These are phyloP conservation scores for Trichoderma asperelloides DNA, from an alignment of 495 filamentous ascomycete genomes.

Conservation along the genomic window DNA sequence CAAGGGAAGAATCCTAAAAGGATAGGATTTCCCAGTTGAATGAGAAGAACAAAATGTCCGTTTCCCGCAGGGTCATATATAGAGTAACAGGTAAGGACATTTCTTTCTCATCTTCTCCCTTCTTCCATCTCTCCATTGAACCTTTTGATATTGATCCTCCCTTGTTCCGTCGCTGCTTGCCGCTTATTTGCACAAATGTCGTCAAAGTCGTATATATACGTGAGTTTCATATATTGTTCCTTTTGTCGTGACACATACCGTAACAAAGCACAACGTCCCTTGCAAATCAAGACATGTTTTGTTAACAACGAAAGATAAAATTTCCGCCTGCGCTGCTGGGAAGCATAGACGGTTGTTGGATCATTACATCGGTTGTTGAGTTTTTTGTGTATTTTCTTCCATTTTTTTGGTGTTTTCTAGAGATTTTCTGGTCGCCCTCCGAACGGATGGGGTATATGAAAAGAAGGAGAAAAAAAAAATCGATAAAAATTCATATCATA, in stretches of 20 bases:
- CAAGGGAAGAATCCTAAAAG: neutral
- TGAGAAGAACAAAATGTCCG: neutral
- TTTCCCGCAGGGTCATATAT: neutral
- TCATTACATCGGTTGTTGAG: neutral
- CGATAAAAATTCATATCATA: conserved; percentile 3
- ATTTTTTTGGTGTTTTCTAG: neutral
- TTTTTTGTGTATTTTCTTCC: conserved; percentile 4
- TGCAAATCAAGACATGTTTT: neutral
- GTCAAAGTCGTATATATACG: conserved; percentile 8
- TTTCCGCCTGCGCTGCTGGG: neutral
- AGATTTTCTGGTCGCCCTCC: neutral
- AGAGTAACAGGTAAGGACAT: neutral
- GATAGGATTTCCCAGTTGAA: neutral
- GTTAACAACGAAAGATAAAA: conserved; percentile 2
- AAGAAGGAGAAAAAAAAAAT: neutral
- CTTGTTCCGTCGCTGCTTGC: neutral
- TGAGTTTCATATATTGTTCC: conserved; percentile 7
- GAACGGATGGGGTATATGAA: conserved; percentile 1
- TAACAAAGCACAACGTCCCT: neutral
- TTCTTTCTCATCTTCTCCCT: neutral
- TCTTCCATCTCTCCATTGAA: neutral
- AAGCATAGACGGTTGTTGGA: neutral
- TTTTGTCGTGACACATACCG: conserved; percentile 6
- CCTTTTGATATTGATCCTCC: neutral
- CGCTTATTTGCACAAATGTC: neutral